Conservation (phyloP, 805 yeast species). For the Torulaspora indica region DNA sequence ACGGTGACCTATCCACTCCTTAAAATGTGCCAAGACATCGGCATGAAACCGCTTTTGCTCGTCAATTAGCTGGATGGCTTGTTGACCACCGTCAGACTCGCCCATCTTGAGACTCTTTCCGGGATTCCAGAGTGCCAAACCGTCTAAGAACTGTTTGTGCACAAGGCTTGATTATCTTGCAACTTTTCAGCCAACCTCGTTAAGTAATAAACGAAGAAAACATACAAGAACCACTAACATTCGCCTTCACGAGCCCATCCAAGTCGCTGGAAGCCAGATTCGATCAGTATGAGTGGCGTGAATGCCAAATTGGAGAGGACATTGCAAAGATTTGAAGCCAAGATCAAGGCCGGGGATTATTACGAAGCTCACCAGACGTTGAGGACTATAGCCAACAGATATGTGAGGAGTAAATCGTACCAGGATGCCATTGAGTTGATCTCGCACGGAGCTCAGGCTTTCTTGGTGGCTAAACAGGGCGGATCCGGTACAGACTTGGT, state of each 20-base stretch:
- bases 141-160: neutral
- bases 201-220: conserved; percentile 4
- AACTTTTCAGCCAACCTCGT: neutral
- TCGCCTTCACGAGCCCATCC: neutral
- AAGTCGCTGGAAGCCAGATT: neutral
- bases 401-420: conserved; percentile 63
- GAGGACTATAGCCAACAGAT: conserved; percentile 82
- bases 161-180: neutral
- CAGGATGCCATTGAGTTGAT: conserved; percentile 69
- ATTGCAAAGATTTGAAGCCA: conserved; percentile 57
- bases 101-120: neutral
- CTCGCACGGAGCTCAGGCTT: conserved; percentile 62
- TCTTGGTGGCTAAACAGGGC: conserved; percentile 64
- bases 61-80: conserved; percentile 49
- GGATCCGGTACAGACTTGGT: conserved; percentile 81
- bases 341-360: conserved; percentile 68
- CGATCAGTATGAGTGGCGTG: conserved; percentile 8
- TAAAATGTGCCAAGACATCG: conserved; percentile 22
- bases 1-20: conserved; percentile 20
- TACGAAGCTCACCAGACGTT: conserved; percentile 96
- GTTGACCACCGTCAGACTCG: neutral
- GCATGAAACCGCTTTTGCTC: conserved; percentile 47
- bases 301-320: conserved; percentile 51
- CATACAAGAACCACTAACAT: neutral
- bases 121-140: neutral